Evolutionary conservation across 352 stramenopile species (phyloP).

Genomic region (Pythium aquatile): DNA sequence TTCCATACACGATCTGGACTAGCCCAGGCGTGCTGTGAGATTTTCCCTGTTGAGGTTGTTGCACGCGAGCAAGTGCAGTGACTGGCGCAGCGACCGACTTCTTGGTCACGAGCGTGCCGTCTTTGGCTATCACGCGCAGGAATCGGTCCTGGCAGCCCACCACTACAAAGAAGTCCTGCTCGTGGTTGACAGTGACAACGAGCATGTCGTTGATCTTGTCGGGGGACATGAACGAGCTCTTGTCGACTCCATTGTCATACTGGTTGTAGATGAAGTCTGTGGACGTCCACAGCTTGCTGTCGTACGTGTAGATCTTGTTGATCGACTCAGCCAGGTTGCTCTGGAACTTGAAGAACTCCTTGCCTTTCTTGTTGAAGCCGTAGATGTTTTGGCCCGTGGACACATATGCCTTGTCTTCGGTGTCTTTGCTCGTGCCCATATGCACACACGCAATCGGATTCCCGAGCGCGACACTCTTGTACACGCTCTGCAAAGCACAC

Average conservation of each 20-base stretch:
- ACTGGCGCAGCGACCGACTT: conserved; percentile 56
- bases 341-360: conserved; percentile 86
- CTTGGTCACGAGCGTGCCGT: conserved; percentile 56
- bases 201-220: conserved; percentile 83
- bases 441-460: conserved; percentile 64
- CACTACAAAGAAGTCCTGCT: conserved; percentile 61
- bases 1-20: conserved; percentile 71
- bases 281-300: conserved; percentile 70
- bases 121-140: conserved; percentile 50
- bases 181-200: conserved; percentile 50
- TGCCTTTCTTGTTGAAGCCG: conserved; percentile 84
- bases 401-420: conserved; percentile 70
- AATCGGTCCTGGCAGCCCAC: conserved; percentile 78
- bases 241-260: conserved; percentile 81
- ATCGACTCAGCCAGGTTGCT: conserved; percentile 83
- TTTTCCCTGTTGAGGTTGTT: conserved; percentile 21
- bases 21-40: conserved; percentile 20
- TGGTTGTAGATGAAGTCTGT: conserved; percentile 82
- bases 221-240: conserved; percentile 70
- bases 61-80: conserved; percentile 47
- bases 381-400: conserved; percentile 69
- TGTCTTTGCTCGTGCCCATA: conserved; percentile 70
- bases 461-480: conserved; percentile 58
- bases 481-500: conserved; percentile 39
- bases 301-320: conserved; percentile 62